A percentile compares a stretch with the other conserved stretches of the same genome.
Evolutionary conservation across 2,329 filamentous ascomycete genomes (phyloP).

Genomic region (Epicoccum sorghinum): DNA sequence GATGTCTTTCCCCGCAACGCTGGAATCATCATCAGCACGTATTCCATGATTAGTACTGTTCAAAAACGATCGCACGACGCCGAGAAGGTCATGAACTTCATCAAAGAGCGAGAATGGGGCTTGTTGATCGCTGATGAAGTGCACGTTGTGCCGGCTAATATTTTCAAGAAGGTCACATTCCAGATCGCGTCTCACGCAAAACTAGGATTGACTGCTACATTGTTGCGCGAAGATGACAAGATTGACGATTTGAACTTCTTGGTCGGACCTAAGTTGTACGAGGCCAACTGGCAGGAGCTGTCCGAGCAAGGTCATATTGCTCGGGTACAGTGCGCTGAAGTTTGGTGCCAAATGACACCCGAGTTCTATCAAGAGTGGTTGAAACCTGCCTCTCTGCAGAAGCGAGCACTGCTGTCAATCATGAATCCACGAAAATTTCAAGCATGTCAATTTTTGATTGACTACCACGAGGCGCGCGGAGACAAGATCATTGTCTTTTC

Average conservation of each 20-base stretch:
- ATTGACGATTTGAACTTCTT: conserved; percentile 97
- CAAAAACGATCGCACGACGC: conserved; percentile 88
- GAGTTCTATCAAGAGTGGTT: conserved; percentile 98
- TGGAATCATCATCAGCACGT: conserved; percentile 96
- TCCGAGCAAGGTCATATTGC: conserved; percentile 97
- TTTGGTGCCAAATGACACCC: conserved; percentile 99
- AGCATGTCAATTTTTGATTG: conserved; percentile 96
- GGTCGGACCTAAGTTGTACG: conserved; percentile 95
- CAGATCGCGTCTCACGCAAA: conserved; percentile 95
- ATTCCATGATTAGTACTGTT: conserved; percentile 97
- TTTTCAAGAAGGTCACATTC: conserved; percentile 93
- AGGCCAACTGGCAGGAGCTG: conserved; percentile 99
- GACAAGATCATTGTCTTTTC: conserved; percentile 99
- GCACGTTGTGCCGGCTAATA: conserved; percentile 94
- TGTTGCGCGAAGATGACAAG: conserved; percentile 96
- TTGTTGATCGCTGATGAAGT: conserved; percentile 97
- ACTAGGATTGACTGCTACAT: conserved; percentile 88
- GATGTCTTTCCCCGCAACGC: conserved; percentile 84
- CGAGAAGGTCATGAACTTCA: conserved; percentile 96
- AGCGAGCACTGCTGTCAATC: conserved; percentile 77
- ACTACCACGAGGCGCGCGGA: conserved; percentile 92
- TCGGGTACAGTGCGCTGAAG: conserved; percentile 95
- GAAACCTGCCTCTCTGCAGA: conserved; percentile 65
- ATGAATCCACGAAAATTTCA: conserved; percentile 99
- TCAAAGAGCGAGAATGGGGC: conserved; percentile 90